Base-by-base conservation (phyloP, 306 rosid species). In the Cicer pinnatifidum region DNA sequence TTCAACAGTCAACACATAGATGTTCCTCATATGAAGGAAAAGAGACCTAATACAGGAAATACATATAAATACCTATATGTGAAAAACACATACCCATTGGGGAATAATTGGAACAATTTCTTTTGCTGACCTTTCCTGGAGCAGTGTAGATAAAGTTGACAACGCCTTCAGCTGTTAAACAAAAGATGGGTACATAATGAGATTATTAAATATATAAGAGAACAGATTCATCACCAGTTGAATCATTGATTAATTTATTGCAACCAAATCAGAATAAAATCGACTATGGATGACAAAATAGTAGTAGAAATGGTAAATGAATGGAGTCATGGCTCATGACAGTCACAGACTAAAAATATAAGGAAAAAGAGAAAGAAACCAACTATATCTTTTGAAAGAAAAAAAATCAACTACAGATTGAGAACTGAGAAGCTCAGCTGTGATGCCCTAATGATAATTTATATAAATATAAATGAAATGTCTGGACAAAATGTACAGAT, bases 101-200 rank as follows among this genome's bases (percentile, higher is more conserved):
- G 98, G 96, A 85, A 91, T 84, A 67, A 89, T 82, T 20, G 86
- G 82, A 50, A 81, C 81, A 44, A 83, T 76, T 69, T 89, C 98
- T 86, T 84, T 91, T 13, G 85, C 67, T 46, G 94, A 82, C 82
- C 83, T 91, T 73, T 91, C 85, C 86, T 91, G 86, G 74, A 91
- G 82, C 80, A 89, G 80, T 9, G 53, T 48, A 20, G 97, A 91
- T 68, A 93, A 84, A 82, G 96, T 76, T 11, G 88, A 70, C 88
- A 93, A 81, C 39, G 97, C 98, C 82, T 93, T 93, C 61, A 91
- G 96, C 98, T 93, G 93, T 85, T 72, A 28, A 8, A 12, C 56
- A 69, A 73, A 53, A 66, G 7, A 48, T 17, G 13, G 65, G 15
- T 44, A 73, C 17, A 69, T 50, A 75, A 17, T 28, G 43, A 83